Evolutionary conservation across 805 yeast genomes (phyloP).

Genomic region (Wickerhamiella azyma): DNA sequence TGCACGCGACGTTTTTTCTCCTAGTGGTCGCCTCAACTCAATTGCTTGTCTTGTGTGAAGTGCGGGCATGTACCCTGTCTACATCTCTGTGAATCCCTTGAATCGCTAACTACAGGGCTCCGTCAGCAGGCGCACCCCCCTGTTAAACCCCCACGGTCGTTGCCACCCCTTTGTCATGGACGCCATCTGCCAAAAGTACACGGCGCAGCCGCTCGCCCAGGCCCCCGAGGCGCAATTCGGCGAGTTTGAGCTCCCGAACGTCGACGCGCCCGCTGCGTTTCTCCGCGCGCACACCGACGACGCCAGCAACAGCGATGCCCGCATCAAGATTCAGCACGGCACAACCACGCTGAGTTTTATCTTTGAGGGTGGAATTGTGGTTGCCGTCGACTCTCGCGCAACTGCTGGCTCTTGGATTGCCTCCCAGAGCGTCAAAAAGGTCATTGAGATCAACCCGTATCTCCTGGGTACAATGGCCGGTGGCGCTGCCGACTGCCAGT

Average conservation of each 20-base stretch:
- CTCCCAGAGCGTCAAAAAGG: constrained; percentile 94
- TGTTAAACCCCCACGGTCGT: too few relatives aligned
- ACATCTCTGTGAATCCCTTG: too few relatives aligned
- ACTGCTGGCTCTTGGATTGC: constrained; percentile 98
- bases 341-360: constrained; percentile 97
- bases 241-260: constrained; percentile 55
- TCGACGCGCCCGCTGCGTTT: constrained; percentile 79
- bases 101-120: too few relatives aligned
- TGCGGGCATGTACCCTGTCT: too few relatives aligned
- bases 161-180: constrained; percentile 3
- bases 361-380: constrained; percentile 85
- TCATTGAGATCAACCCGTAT: constrained; percentile 89
- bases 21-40: too few relatives aligned
- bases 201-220: neutral
- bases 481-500: constrained; percentile 99
- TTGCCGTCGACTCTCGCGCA: constrained; percentile 97
- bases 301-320: constrained; percentile 80
- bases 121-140: too few relatives aligned
- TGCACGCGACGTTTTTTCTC: too few relatives aligned
- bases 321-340: constrained; percentile 94
- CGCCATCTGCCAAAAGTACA: constrained; percentile 7
- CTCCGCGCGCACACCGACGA: constrained; percentile 98
- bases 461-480: constrained; percentile 98
- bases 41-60: too few relatives aligned
- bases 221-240: neutral